Conservation (phyloP, 2,329 filamentous ascomycete genomes). For the Fusarium nelsonii region DNA sequence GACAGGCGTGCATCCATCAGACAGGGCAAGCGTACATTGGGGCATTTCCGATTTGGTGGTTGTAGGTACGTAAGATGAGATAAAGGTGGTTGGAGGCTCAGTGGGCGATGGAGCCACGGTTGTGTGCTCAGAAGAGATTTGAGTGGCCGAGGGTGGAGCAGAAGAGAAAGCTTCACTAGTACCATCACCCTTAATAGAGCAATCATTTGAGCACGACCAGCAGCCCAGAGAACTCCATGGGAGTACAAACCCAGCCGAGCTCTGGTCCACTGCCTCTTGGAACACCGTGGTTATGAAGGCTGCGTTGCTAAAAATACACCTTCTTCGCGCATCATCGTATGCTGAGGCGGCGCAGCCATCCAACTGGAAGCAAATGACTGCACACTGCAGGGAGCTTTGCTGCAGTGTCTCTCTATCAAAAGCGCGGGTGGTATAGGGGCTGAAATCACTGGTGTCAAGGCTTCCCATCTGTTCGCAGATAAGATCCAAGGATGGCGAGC, state of each 20-base stretch:
- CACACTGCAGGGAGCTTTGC: slow-evolving; percentile 14
- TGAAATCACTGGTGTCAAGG: not conserved
- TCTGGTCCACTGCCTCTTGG: not conserved
- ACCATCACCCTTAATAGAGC: not conserved
- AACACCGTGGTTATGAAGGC: not conserved
- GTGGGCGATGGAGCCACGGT: not conserved
- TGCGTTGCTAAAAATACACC: slow-evolving; percentile 6
- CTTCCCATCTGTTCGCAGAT: slow-evolving; percentile 17
- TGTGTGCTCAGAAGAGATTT: not conserved
- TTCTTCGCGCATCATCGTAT: not conserved
- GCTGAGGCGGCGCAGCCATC: slow-evolving; percentile 1
- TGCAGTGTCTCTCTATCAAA: slow-evolving; percentile 8
- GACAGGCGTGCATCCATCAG: slow-evolving; percentile 9
- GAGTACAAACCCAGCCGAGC: not conserved
- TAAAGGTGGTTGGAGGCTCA: slow-evolving; percentile 4
- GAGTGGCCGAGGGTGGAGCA: too few species aligned
- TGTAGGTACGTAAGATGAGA: not conserved
- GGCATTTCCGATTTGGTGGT: slow-evolving; percentile 18
- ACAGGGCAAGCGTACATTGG: slow-evolving; percentile 23
- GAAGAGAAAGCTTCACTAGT: not conserved
- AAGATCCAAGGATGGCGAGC: not conserved
- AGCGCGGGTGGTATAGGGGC: slow-evolving; percentile 12
- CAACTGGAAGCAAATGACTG: not conserved
- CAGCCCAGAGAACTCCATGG: slow-evolving; percentile 13
- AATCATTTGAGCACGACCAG: slow-evolving; percentile 10